A percentile compares a stretch with the other conserved stretches of the same genome.
phyloP scores from a whole-genome alignment of 169 alveolate genomes.

The Cryptosporidium andersoni region DNA sequence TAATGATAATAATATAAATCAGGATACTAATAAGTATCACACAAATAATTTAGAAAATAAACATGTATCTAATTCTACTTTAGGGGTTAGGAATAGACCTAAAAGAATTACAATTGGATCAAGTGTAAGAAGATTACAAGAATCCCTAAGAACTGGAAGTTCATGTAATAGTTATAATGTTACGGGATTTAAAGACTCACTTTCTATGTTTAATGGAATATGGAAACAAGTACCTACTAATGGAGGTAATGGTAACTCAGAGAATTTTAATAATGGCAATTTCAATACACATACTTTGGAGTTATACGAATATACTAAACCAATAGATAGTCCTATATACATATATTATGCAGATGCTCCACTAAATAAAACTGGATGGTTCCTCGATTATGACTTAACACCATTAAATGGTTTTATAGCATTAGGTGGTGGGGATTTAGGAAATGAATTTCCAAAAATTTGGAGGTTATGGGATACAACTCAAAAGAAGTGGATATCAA shows the following conservation, averaged over 20 bases:
- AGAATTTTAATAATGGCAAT: background rate
- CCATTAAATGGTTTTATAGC: slow-evolving; percentile 68
- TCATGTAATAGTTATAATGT: slow-evolving; percentile 18
- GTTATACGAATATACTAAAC: slow-evolving; percentile 33
- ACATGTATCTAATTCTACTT: too few relatives aligned
- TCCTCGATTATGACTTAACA: slow-evolving; percentile 47
- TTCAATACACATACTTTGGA: background rate
- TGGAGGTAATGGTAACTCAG: background rate
- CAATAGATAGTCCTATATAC: slow-evolving; percentile 25
- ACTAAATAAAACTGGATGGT: slow-evolving; percentile 63
- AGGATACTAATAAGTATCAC: background rate
- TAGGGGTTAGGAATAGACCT: background rate
- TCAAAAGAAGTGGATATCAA: slow-evolving; percentile 36
- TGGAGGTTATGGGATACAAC: slow-evolving; percentile 63
- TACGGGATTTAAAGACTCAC: slow-evolving; percentile 23
- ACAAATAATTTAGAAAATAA: background rate
- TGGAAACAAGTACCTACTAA: slow-evolving; percentile 12
- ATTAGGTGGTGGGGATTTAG: slow-evolving; percentile 20
- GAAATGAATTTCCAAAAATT: background rate
- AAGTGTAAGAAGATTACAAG: background rate
- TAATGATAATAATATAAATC: background rate
- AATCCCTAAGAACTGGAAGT: background rate
- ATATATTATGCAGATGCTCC: slow-evolving; percentile 55
- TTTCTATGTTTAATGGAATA: slow-evolving; percentile 42
- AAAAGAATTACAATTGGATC: background rate